phyloP scores from a whole-genome alignment of 331 rosid genomes.

The Malus hybrid region DNA sequence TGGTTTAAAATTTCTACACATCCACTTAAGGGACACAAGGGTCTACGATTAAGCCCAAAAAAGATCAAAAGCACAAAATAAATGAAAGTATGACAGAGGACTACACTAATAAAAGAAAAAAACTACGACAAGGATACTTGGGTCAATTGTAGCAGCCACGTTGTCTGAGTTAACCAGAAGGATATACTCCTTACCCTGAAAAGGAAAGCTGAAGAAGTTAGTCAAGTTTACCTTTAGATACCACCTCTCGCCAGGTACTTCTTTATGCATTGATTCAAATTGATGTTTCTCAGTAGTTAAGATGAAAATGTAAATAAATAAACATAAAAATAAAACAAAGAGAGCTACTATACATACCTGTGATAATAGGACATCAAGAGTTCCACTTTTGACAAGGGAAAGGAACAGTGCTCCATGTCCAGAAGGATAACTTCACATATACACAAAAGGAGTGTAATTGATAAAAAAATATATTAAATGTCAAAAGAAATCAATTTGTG shows the following conservation, averaged over 20 bases:
- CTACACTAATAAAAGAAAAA: background rate
- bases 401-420: slow-evolving; percentile 33
- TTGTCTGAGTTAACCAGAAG: slow-evolving; percentile 53
- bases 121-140: slow-evolving; percentile 56
- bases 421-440: slow-evolving; percentile 34
- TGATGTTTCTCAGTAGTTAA: background rate
- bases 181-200: slow-evolving; percentile 76
- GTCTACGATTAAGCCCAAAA: background rate
- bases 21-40: slow-evolving; percentile 33
- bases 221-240: slow-evolving; percentile 2
- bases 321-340: background rate
- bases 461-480: background rate
- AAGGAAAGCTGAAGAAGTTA: slow-evolving; percentile 14
- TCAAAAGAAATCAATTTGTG: background rate
- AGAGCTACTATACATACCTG: slow-evolving; percentile 30
- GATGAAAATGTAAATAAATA: background rate
- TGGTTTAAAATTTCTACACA: slow-evolving; percentile 48
- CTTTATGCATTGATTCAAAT: background rate
- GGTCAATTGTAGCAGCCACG: slow-evolving; percentile 58
- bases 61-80: background rate
- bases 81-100: background rate
- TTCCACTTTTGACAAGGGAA: slow-evolving; percentile 41
- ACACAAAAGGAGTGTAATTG: slow-evolving; percentile 9
- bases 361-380: slow-evolving; percentile 51
- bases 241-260: slow-evolving; percentile 5